Evolutionary conservation across 164 flowering plant species (phyloP), one percentile per base, ranked within the genome.

Genomic region (Amborella trichopoda): DNA sequence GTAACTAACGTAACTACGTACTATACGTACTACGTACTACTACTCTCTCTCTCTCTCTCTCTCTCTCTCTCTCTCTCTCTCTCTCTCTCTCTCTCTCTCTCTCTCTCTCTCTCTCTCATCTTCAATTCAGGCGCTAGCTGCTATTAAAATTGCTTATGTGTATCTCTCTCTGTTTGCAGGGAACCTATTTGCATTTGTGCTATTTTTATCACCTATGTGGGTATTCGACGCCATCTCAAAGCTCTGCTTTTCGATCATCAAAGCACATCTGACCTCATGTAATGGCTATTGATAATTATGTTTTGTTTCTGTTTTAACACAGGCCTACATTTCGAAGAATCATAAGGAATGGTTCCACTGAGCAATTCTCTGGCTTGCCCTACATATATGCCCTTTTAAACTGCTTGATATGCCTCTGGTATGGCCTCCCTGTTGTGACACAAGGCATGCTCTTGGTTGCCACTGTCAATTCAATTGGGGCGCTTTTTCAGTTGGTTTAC

Each of bases 151-250:
- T n/a, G n/a, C n/a, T n/a, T n/a, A n/a, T n/a, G n/a, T n/a, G n/a
- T n/a, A n/a, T n/a, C n/a, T n/a, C n/a, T n/a, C n/a, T n/a, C n/a
- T n/a, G n/a, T n/a, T n/a, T 76, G 62, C 87, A 89, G 97, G 97
- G 54, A 82, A 89, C 56, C 28, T 89, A 48, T 78, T 82, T 65
- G 97, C 97, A 6, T 73, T 89, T 50, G 97, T 82, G 53, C 55
- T 88, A 45, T 88, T 88, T 62, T 59, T 78, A 21, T 88, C 97
- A 2, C 97, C 97, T 8, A 62, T 84, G 97, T 88, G 66, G 80
- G 93, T 62, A 6, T 18, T 38, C 16, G 20, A 8, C 37, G 16
- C 20, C n/a, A 6, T 38, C 4, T n/a, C n/a, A 9, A 16, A 6
- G 3, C 41, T 3, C 41, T 38, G 17, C 9, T 38, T 38, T 22